phyloP scores from a whole-genome alignment of 164 flowering plant genomes.

The Brasenia schreberi region DNA sequence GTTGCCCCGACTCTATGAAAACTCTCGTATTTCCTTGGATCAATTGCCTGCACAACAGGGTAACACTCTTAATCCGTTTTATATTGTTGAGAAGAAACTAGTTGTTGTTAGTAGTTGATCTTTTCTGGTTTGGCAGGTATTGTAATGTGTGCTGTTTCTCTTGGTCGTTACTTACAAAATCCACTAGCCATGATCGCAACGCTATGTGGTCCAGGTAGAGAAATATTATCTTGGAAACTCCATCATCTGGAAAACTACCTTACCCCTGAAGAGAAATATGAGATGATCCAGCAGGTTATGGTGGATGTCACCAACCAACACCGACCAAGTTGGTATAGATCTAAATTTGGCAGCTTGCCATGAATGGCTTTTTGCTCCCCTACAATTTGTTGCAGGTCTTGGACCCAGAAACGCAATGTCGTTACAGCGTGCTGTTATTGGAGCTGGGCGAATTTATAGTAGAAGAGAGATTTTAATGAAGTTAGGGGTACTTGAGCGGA shows the following conservation, averaged over 20 bases:
- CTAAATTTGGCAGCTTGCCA: slow-evolving; percentile 79
- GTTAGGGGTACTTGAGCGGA: slow-evolving; percentile 51
- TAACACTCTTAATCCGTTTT: slow-evolving; percentile 8
- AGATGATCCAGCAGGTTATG: slow-evolving; percentile 81
- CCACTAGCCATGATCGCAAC: slow-evolving; percentile 94
- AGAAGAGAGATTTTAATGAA: slow-evolving; percentile 67
- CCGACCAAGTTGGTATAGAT: slow-evolving; percentile 94
- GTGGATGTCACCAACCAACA: slow-evolving; percentile 89
- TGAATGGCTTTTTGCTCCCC: slow-evolving; percentile 91
- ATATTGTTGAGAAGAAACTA: not conserved
- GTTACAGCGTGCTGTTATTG: slow-evolving; percentile 66
- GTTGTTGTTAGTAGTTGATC: not conserved
- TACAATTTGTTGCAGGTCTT: slow-evolving; percentile 86
- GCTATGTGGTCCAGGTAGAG: slow-evolving; percentile 88
- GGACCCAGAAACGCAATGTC: slow-evolving; percentile 95
- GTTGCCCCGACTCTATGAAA: slow-evolving; percentile 78
- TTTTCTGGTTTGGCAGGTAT: slow-evolving; percentile 40
- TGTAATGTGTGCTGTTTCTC: slow-evolving; percentile 91
- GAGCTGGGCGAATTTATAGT: slow-evolving; percentile 58
- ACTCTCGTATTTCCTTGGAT: slow-evolving; percentile 75
- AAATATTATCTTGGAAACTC: slow-evolving; percentile 90
- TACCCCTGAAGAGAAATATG: slow-evolving; percentile 85
- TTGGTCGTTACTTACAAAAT: slow-evolving; percentile 90
- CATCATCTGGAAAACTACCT: slow-evolving; percentile 54
- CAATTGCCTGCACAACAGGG: slow-evolving; percentile 78